Base-by-base conservation (phyloP, 2,329 filamentous ascomycete genomes). In the Botryosphaeria agaves region DNA sequence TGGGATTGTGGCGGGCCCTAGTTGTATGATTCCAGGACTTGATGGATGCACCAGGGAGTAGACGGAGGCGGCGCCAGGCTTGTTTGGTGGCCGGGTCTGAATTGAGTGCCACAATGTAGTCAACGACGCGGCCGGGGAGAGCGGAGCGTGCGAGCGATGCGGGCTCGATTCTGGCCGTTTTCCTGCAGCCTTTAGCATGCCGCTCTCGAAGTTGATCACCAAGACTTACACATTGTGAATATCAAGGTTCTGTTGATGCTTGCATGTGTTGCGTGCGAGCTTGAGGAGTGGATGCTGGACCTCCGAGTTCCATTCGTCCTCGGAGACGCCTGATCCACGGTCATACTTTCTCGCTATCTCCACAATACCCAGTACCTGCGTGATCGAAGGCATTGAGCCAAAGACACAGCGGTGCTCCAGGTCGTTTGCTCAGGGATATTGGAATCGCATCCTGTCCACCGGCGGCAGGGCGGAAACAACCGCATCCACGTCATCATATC, bases 61-160 rank as follows among this genome's bases (percentile, higher is more conserved):
- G 35, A 21, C 17, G 25, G 3, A 46, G 40, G 15, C 26, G 12
- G 27, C 27, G 27, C 36, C 36, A 46, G 23, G 43, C 40, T 26
- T 36, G 34, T 7, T 30, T 34, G 12, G 35, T 39, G 21, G 27
- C 29, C 7, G 18, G 12, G 31, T 44, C 34, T 8, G 37, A 33
- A 9, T 42, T 37, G 30, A 46, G 38, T 16, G 38, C 33, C 20
- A 45, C 19, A 28, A 41, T 39, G 37, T 45, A 46, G 24, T 45
- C 39, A 19, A 45, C 34, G 24, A 43, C 34, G 33, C 41, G 40
- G 14, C 39, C 14, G 25, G 38, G 40, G 16, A 45, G 29, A 18
- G 28, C 31, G 19, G 34, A 32, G 33, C 39, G 34, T 5, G 34
- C 33, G 18, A 44, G 41, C 6, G 35, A 37, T 31, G 25, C 16